Conservation (phyloP, 2,329 filamentous ascomycete genomes). For the Fusarium sp. region DNA sequence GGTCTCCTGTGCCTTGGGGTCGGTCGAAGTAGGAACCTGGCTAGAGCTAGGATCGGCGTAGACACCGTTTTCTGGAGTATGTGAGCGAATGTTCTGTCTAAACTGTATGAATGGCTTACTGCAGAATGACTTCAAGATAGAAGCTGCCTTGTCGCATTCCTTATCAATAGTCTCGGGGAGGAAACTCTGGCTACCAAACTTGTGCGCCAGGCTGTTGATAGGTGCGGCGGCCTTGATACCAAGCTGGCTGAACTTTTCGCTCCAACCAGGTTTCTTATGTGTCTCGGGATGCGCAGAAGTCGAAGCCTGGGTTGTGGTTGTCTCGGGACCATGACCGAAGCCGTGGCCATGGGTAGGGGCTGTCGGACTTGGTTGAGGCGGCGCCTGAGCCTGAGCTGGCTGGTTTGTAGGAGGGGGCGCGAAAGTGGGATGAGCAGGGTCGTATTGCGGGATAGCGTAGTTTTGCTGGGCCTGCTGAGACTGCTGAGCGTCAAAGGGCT, state of each 20-base stretch:
- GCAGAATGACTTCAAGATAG: slow-evolving; percentile 87
- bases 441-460: slow-evolving; percentile 48
- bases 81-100: neutral
- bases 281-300: slow-evolving; percentile 25
- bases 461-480: slow-evolving; percentile 29
- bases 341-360: neutral
- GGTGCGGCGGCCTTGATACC: slow-evolving; percentile 70
- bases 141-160: slow-evolving; percentile 90
- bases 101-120: slow-evolving; percentile 64
- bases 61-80: slow-evolving; percentile 61
- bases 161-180: slow-evolving; percentile 88
- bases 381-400: neutral
- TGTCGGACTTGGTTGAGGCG: neutral
- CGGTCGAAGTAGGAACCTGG: slow-evolving; percentile 48
- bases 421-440: slow-evolving; percentile 48
- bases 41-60: slow-evolving; percentile 55
- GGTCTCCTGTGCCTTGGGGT: slow-evolving; percentile 47
- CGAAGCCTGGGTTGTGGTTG: slow-evolving; percentile 10
- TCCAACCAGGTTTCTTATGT: slow-evolving; percentile 47
- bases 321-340: neutral
- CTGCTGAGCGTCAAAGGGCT: neutral
- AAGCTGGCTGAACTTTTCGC: slow-evolving; percentile 48
- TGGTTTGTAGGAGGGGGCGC: slow-evolving; percentile 44
- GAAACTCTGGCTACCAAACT: slow-evolving; percentile 85
- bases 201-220: slow-evolving; percentile 84